These are phyloP conservation scores for Exidia glandulosa DNA, from an alignment of 768 basidiomycete genomes.

Conservation along the genomic window DNA sequence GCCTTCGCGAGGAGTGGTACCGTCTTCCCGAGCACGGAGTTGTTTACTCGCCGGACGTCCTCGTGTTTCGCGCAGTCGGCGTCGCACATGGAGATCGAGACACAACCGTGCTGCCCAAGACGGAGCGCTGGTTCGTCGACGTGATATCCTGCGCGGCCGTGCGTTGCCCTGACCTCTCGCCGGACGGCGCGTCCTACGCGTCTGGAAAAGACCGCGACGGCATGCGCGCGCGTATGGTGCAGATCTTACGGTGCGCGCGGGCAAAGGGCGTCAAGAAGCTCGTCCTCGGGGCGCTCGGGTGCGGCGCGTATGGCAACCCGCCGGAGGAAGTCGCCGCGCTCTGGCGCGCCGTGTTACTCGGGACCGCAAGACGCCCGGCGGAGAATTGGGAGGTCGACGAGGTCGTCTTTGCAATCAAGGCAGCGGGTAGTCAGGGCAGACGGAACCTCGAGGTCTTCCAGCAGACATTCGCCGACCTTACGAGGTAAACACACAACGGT, in stretches of 20 bases:
- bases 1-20: conserved; percentile 29
- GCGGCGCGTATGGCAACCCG: conserved; percentile 33
- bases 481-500: no score
- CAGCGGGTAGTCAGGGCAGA: neutral
- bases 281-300: conserved; percentile 37
- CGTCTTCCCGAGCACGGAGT: conserved; percentile 38
- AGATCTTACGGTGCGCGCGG: conserved; percentile 34
- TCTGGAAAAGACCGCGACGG: conserved; percentile 18
- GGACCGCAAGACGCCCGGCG: conserved; percentile 30
- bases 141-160: conserved; percentile 37
- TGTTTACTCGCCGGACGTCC: conserved; percentile 34
- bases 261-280: conserved; percentile 25
- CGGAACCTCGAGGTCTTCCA: neutral
- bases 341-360: conserved; percentile 12
- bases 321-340: conserved; percentile 25
- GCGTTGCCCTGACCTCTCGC: conserved; percentile 17
- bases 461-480: neutral
- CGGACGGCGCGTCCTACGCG: conserved; percentile 15
- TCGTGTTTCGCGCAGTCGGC: conserved; percentile 35
- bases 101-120: conserved; percentile 16
- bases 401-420: conserved; percentile 28
- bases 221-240: conserved; percentile 29
- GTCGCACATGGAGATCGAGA: no score
- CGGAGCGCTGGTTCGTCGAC: conserved; percentile 26
- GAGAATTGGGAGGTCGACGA: conserved; percentile 29